Conservation (phyloP, 495 filamentous ascomycete genomes). For the Neurospora cerealis region DNA sequence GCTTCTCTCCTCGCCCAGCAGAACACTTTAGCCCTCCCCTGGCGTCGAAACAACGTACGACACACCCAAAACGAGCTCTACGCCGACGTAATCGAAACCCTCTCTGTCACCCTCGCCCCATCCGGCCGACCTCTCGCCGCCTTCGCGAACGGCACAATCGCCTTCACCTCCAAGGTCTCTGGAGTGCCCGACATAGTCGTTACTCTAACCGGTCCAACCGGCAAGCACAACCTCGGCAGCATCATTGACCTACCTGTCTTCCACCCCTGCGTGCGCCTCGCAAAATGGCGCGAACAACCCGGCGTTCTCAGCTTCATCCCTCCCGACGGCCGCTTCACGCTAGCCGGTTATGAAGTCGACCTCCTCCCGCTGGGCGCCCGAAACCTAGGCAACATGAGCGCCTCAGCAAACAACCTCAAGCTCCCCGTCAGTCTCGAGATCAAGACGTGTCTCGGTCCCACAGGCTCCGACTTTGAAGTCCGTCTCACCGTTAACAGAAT, state of each 20-base stretch:
- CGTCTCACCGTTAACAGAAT: slow-evolving; percentile 59
- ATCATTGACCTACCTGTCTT: slow-evolving; percentile 87
- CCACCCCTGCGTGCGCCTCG: slow-evolving; percentile 86
- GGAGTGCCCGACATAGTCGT: slow-evolving; percentile 85
- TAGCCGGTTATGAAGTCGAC: slow-evolving; percentile 92
- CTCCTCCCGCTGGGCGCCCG: slow-evolving; percentile 53
- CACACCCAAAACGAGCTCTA: slow-evolving; percentile 97
- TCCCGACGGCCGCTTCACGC: slow-evolving; percentile 88
- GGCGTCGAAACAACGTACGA: slow-evolving; percentile 83
- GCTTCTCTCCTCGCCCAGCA: slow-evolving; percentile 26
- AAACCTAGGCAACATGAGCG: slow-evolving; percentile 28
- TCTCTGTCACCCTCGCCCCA: slow-evolving; percentile 78
- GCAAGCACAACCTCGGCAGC: slow-evolving; percentile 58
- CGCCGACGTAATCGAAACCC: slow-evolving; percentile 87
- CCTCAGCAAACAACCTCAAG: slow-evolving; percentile 48
- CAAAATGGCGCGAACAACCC: slow-evolving; percentile 74
- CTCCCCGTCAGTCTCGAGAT: slow-evolving; percentile 77
- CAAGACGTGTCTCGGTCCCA: slow-evolving; percentile 61
- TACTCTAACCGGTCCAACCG: slow-evolving; percentile 66
- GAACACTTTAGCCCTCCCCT: slow-evolving; percentile 50
- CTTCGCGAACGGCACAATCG: slow-evolving; percentile 84
- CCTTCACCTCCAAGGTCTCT: slow-evolving; percentile 89
- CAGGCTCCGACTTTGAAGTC: slow-evolving; percentile 81
- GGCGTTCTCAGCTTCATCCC: slow-evolving; percentile 92
- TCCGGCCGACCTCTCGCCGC: slow-evolving; percentile 81